Base-by-base conservation (phyloP, 352 stramenopile species). In the Pythium volutum region DNA sequence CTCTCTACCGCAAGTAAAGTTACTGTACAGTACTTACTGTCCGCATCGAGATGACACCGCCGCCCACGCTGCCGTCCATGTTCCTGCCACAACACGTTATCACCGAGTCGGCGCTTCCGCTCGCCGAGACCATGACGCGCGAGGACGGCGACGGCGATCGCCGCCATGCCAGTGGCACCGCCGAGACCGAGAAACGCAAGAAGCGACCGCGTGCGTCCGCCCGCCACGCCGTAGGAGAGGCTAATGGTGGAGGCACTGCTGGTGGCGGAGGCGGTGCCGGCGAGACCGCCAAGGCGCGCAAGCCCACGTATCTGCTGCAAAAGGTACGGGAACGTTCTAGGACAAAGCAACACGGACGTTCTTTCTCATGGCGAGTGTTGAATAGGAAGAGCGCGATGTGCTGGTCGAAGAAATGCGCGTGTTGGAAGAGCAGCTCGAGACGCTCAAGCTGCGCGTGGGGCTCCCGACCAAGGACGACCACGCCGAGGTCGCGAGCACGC, bases 291-390 rank as follows among this genome's bases (percentile, higher is more conserved):
- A 43, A 43, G 36, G 9, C 52, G 10, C 59, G 59, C 34, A 67
- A 67, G 34, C 51, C 59, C 22, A 67, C 59, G 33, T 67, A 67
- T 39, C 18, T 58, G 15, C 15, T 67, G 7, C 46, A 58, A 50
- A 67, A 67, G 38, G 59, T 61, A n/a, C 12, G 34, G 25, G 4
- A 31, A 11, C 18, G 14, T 6, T 34, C 25, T 20, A 53, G 9
- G 29, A 14, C 25, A 29, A 9, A 27, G 8, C n/a, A n/a, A n/a
- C n/a, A n/a, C n/a, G n/a, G n/a, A n/a, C n/a, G n/a, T n/a, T 56
- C 11, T 1, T 33, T n/a, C 3, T 5, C 41, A 22, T 4, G 0
- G 18, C 14, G 3, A 11, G 14, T 8, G 14, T 36, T 36, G 31
- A 36, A 36, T 36, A 15, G 31, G 62, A 69, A 51, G 62, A 69